Conservation (phyloP, 176 grass and related monocot genomes). For the Coix lacrymajobi region DNA sequence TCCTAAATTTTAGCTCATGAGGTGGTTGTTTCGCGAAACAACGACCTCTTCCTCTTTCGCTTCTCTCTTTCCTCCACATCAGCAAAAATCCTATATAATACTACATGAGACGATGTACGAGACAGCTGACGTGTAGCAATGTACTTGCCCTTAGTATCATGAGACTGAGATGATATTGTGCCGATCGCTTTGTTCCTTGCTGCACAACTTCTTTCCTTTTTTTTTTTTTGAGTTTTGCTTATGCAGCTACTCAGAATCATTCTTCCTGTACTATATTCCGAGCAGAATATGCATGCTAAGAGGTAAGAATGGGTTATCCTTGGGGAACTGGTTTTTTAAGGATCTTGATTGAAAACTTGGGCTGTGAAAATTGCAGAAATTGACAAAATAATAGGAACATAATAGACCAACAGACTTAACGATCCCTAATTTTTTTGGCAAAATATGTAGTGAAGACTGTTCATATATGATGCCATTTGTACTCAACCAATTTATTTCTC, state of each 20-base stretch:
- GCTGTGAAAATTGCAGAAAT: not conserved
- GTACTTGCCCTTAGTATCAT: too few relatives aligned
- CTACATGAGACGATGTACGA: too few relatives aligned
- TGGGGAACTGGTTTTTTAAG: not conserved
- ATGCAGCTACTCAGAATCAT: not conserved
- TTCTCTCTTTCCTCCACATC: too few relatives aligned
- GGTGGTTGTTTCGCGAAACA: too few relatives aligned
- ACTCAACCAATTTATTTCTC: constrained; percentile 4
- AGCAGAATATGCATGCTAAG: too few relatives aligned
- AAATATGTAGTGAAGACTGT: not conserved
- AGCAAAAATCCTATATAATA: too few relatives aligned
- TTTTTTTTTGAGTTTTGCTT: not conserved
- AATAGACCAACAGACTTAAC: not conserved
- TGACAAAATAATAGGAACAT: not conserved
- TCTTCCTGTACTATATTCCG: too few relatives aligned
- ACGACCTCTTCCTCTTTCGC: too few relatives aligned
- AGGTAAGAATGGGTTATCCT: too few relatives aligned
- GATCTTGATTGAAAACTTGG: not conserved
- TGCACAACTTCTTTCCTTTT: not conserved
- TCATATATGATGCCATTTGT: not conserved
- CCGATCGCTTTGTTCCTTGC: too few relatives aligned
- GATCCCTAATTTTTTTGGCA: not conserved
- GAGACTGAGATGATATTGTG: not conserved
- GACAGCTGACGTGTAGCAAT: too few relatives aligned
- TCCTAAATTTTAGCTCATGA: too few relatives aligned